Conservation (phyloP, 495 filamentous ascomycete genomes). For the Clavariopsis aquatica region DNA sequence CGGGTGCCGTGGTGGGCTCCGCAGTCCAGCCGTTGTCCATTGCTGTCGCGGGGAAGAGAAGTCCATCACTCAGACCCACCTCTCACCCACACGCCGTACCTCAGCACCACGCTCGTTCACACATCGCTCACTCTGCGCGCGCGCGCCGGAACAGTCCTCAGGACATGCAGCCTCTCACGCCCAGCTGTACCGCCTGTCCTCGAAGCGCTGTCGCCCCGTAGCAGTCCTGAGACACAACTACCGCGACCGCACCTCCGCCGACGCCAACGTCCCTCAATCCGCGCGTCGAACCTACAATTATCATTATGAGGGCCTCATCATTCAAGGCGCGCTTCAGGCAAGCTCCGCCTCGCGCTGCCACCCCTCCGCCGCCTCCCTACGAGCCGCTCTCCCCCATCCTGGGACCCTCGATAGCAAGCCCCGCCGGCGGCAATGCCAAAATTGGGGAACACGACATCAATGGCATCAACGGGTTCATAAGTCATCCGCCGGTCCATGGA, state of each 20-base stretch:
- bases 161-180: constrained; percentile 30
- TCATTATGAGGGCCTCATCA: constrained; percentile 23
- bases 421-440: constrained; percentile 17
- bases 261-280: constrained; percentile 14
- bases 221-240: constrained; percentile 15
- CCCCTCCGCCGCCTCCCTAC: constrained; percentile 41
- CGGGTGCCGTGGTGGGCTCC: not conserved
- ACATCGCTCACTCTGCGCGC: constrained; percentile 3
- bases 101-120: constrained; percentile 18
- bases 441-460: not conserved
- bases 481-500: not conserved
- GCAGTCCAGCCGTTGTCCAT: not conserved
- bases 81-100: not conserved
- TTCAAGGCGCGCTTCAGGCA: constrained; percentile 34
- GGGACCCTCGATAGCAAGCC: not conserved
- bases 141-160: constrained; percentile 1
- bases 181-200: constrained; percentile 6
- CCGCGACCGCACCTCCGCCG: constrained; percentile 27
- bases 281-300: constrained; percentile 7
- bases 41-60: not conserved
- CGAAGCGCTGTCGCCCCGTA: constrained; percentile 22
- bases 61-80: not conserved
- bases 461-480: constrained; percentile 3
- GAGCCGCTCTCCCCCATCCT: constrained; percentile 45
- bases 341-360: constrained; percentile 34